A percentile compares a stretch with the other conserved stretches of the same genome.
Conservation (phyloP, 2,329 filamentous ascomycete species). For the Pyrenochaeta sp. region DNA sequence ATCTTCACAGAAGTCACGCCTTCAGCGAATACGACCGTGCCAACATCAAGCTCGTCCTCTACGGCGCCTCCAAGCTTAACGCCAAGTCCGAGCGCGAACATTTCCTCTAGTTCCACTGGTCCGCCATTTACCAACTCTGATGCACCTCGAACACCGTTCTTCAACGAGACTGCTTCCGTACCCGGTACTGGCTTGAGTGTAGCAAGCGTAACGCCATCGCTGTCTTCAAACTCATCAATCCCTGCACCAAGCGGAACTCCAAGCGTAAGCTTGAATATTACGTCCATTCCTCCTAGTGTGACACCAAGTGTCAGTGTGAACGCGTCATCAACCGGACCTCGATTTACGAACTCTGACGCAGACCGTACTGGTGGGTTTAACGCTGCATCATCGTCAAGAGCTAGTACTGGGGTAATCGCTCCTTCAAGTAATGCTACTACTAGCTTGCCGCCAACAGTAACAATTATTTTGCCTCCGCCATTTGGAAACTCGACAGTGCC, state of each 20-base stretch:
- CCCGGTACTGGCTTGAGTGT: background rate
- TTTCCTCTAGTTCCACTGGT: slow-evolving; percentile 1
- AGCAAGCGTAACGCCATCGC: slow-evolving; percentile 1
- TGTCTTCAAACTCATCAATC: slow-evolving; percentile 1
- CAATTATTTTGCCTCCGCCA: background rate
- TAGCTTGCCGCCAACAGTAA: background rate
- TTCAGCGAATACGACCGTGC: background rate
- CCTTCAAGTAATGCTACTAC: background rate
- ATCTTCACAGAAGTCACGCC: no score
- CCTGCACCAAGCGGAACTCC: slow-evolving; percentile 1
- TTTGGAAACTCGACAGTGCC: slow-evolving; percentile 7
- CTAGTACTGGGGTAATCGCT: no score
- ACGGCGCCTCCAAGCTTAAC: slow-evolving; percentile 1
- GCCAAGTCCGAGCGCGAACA: slow-evolving; percentile 2
- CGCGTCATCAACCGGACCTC: background rate
- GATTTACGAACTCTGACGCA: slow-evolving; percentile 3
- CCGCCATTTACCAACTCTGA: slow-evolving; percentile 5
- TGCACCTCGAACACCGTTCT: background rate
- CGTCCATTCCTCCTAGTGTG: background rate
- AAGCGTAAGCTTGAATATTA: background rate
- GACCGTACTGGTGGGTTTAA: background rate
- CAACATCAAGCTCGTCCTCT: background rate
- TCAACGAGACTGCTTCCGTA: background rate
- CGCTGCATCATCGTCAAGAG: background rate
- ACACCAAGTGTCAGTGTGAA: background rate